phyloP scores from a whole-genome alignment of 2,329 filamentous ascomycete species.

The Coniochaeta hoffmannii region DNA sequence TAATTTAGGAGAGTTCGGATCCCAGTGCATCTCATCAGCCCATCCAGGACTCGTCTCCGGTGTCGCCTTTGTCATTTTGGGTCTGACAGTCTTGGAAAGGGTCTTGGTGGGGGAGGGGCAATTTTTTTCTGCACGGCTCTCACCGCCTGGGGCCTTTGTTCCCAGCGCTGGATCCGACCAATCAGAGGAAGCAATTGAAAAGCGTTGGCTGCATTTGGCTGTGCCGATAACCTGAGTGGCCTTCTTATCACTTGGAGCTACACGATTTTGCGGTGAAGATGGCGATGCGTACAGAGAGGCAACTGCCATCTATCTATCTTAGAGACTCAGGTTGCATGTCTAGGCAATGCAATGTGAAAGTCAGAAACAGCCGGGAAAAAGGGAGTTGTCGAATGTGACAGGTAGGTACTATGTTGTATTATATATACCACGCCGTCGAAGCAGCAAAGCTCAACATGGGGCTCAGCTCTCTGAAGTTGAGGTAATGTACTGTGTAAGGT shows the following conservation, averaged over 20 bases:
- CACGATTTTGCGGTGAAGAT: background rate
- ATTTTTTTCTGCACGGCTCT: background rate
- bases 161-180: background rate
- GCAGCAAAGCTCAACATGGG: too few relatives aligned
- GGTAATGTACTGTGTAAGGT: too few relatives aligned
- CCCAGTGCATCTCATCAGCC: background rate
- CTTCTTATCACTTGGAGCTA: background rate
- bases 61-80: background rate
- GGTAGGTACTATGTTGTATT: too few relatives aligned
- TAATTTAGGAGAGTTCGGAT: too few relatives aligned
- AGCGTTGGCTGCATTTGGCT: background rate
- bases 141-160: background rate
- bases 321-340: too few relatives aligned
- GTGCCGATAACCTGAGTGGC: background rate
- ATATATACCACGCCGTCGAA: too few relatives aligned
- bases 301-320: too few relatives aligned
- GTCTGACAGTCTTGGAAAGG: background rate
- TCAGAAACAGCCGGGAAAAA: too few relatives aligned
- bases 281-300: too few relatives aligned
- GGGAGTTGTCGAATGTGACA: too few relatives aligned
- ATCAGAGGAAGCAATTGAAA: background rate
- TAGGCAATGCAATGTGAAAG: too few relatives aligned
- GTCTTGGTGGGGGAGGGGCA: slow-evolving; percentile 1
- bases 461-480: too few relatives aligned
- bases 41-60: background rate